phyloP scores from a whole-genome alignment of 2,329 filamentous ascomycete genomes.

The Canariomyces notabilis region DNA sequence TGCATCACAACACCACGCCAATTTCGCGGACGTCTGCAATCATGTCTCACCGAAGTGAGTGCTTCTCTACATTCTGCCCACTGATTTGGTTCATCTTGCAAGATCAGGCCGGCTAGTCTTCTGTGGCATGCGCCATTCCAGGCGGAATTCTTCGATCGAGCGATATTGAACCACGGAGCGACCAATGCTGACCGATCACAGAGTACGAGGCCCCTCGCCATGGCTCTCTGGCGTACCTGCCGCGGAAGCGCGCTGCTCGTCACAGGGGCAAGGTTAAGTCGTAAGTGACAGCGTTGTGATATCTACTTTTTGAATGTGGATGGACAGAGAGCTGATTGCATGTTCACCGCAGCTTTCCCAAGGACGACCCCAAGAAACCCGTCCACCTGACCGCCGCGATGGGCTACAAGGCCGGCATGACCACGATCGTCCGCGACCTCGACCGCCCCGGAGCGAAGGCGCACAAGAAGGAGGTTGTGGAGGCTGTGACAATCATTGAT shows the following conservation, averaged over 20 bases:
- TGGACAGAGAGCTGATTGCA: constrained; percentile 14
- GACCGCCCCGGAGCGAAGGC: constrained; percentile 98
- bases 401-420: constrained; percentile 99
- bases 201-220: constrained; percentile 54
- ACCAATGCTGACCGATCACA: constrained; percentile 20
- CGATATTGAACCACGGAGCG: background rate
- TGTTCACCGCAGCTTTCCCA: constrained; percentile 72
- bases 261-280: constrained; percentile 98
- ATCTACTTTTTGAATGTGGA: constrained; percentile 14
- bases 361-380: constrained; percentile 99
- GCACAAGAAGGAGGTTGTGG: constrained; percentile 97
- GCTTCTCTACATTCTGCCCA: background rate
- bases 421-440: constrained; percentile 97
- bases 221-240: constrained; percentile 84
- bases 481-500: constrained; percentile 83
- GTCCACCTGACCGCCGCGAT: constrained; percentile 97
- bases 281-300: constrained; percentile 51
- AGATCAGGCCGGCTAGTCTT: no score
- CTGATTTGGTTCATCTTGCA: background rate
- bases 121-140: no score
- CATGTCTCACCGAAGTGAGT: constrained; percentile 30
- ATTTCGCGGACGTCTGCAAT: constrained; percentile 24
- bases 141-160: constrained; percentile 1
- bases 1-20: constrained; percentile 23
- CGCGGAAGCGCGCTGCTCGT: constrained; percentile 86